Conservation (phyloP, 2,329 filamentous ascomycete species). For the Hyphodiscus sp. region DNA sequence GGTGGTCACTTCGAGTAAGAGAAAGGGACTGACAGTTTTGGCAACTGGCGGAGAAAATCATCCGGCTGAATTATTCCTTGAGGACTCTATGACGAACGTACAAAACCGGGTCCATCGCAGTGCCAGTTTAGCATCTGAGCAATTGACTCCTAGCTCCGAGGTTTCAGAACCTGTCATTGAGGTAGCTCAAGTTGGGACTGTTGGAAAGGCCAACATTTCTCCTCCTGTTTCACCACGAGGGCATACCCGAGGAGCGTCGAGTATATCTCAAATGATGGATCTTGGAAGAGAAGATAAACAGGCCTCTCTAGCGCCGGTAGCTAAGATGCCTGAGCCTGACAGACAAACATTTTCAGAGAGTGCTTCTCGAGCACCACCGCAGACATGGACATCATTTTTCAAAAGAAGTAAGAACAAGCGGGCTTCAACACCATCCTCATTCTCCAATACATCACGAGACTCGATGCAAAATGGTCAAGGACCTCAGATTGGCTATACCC, state of each 20-base stretch:
- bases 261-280: conserved; percentile 46
- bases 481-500: conserved; percentile 20
- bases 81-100: conserved; percentile 14
- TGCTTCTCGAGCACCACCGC: conserved; percentile 32
- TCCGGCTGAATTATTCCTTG: conserved; percentile 18
- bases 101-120: conserved; percentile 9
- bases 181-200: conserved; percentile 40
- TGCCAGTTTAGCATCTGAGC: conserved; percentile 22
- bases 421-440: conserved; percentile 61
- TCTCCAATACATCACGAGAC: conserved; percentile 85
- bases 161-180: conserved; percentile 35
- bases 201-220: conserved; percentile 41
- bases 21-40: conserved; percentile 37
- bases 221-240: conserved; percentile 39
- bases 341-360: conserved; percentile 48
- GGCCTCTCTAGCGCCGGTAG: conserved; percentile 38
- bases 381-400: conserved; percentile 65
- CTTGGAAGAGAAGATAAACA: conserved; percentile 31
- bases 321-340: conserved; percentile 6
- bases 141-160: conserved; percentile 26
- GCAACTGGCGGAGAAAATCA: conserved; percentile 30
- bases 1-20: conserved; percentile 50
- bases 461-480: conserved; percentile 53
- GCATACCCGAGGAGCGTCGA: conserved; percentile 41
- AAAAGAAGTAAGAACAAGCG: conserved; percentile 47